Percentiles rank a stretch among this genome's conserved stretches.
Conservation (phyloP, 148 eudicot species). For the Spergularia marina region DNA sequence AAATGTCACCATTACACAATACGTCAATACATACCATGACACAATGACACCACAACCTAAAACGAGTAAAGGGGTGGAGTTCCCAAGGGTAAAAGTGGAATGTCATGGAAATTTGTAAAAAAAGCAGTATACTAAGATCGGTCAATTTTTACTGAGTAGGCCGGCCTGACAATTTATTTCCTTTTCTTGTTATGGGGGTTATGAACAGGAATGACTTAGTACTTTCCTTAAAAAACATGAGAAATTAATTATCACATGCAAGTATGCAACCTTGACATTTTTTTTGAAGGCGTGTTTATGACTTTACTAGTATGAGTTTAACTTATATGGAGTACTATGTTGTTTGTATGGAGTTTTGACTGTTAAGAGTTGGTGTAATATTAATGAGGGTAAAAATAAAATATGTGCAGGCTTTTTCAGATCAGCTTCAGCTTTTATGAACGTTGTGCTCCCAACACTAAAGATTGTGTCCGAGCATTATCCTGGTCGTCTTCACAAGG, state of each 20-base stretch:
- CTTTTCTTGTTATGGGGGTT: slow-evolving; percentile 10
- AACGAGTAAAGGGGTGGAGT: not conserved
- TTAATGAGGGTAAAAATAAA: not conserved
- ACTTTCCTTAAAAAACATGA: slow-evolving; percentile 2
- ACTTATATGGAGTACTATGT: not conserved
- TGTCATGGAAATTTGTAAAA: slow-evolving; percentile 9
- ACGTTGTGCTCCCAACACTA: slow-evolving; percentile 63
- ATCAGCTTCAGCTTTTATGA: slow-evolving; percentile 89
- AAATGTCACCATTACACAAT: slow-evolving; percentile 24
- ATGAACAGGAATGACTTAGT: slow-evolving; percentile 8
- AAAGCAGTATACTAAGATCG: slow-evolving; percentile 21
- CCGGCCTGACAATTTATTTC: not conserved
- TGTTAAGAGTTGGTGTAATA: not conserved
- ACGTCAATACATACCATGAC: not conserved
- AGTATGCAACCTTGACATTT: not conserved
- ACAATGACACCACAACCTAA: too few species aligned
- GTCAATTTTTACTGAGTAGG: slow-evolving; percentile 19
- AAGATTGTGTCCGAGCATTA: slow-evolving; percentile 81
- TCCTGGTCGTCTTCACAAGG: slow-evolving; percentile 74
- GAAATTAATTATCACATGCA: not conserved
- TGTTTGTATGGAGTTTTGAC: not conserved
- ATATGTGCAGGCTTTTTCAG: slow-evolving; percentile 68
- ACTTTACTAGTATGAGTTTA: not conserved
- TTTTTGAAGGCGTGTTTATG: not conserved
- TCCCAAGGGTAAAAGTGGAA: slow-evolving; percentile 36